Percentiles rank a stretch among this genome's conserved stretches.
Conservation (phyloP, 2,329 filamentous ascomycete genomes). For the Dactylellina cionopaga region DNA sequence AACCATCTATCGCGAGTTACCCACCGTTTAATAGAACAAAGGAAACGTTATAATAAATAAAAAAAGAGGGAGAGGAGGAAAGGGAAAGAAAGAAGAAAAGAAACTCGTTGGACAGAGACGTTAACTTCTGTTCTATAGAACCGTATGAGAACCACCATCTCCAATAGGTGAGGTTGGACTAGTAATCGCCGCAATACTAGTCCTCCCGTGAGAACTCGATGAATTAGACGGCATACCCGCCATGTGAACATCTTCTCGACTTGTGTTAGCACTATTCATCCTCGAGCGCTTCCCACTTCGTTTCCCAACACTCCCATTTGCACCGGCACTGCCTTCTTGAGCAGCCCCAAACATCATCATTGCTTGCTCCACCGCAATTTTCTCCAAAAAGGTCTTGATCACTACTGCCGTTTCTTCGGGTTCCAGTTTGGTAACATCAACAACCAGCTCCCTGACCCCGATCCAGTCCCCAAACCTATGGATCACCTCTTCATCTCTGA, state of each 20-base stretch:
- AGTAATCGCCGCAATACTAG: constrained; percentile 42
- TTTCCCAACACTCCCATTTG: constrained; percentile 13
- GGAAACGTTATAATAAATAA: constrained; percentile 8
- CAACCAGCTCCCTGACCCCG: constrained; percentile 51
- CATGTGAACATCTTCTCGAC: constrained; percentile 48
- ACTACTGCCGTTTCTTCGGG: constrained; percentile 44
- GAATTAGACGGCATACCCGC: constrained; percentile 4
- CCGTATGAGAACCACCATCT: background rate
- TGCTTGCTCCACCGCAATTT: constrained; percentile 35
- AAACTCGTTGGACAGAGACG: background rate
- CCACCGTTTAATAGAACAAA: constrained; percentile 31
- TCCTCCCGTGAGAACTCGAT: constrained; percentile 32
- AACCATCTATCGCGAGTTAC: constrained; percentile 33
- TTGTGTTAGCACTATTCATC: constrained; percentile 25
- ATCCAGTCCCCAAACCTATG: constrained; percentile 55
- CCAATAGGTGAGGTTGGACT: constrained; percentile 22
- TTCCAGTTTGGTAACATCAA: constrained; percentile 56
- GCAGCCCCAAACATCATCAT: constrained; percentile 3
- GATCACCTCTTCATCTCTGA: constrained; percentile 55
- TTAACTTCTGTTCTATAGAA: background rate
- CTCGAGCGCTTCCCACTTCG: constrained; percentile 31
- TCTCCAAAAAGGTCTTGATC: constrained; percentile 47
- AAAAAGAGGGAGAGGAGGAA: background rate
- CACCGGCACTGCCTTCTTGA: background rate
- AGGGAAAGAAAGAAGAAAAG: background rate